Evolutionary conservation across 192 early-diverging fungal species (phyloP), one percentile per base, ranked within the genome.

Genomic region (Umbelopsis isabellina): DNA sequence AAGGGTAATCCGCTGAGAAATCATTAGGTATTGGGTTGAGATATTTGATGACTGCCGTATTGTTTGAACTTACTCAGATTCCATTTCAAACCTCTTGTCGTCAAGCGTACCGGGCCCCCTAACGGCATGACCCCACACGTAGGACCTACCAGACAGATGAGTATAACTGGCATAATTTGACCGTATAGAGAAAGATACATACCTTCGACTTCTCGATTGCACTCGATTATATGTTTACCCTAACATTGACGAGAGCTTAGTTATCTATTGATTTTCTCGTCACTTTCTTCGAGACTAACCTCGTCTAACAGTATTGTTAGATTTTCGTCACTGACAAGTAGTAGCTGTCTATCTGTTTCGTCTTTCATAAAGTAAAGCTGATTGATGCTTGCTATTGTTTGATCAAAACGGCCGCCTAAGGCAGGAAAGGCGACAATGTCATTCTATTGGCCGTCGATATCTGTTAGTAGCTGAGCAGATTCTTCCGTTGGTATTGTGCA

Each of bases 91-190:
- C 96, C 96, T 7, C 45, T 71, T 2, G 94, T 96, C 0, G 88
- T 89, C 46, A 93, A 65, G 11, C 75, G 80, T 2, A 90, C 79
- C 3, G 81, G 80, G 1, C 86, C 86, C 10, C 90, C 90, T 35
- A 98, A 78, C 13, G 96, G 96, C 64, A 98, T 81, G 1, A 98
- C 81, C 22, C 96, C 96, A 72, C 96, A 98, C 0, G 89, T 92
- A 2, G 95, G 93, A 0, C 95, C 79, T 74, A 25, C 4, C 9
- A 45, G 15, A 45, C 9, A 46, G 13, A 21, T 35, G 4, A 27
- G 30, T n/a, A n/a, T 2, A 35, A 33, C 18, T 3, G 25, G 9
- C 33, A 16, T 35, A 61, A 16, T 13, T 61, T 2, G 27, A 58
- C 13, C 1, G 0, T 11, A 16, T 37, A 30, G 21, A 20, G 46